Percentiles rank a stretch among this genome's conserved stretches.
These are phyloP conservation scores for Botryotinia calthae DNA, from an alignment of 2,329 filamentous ascomycete species.

Conservation along the genomic window DNA sequence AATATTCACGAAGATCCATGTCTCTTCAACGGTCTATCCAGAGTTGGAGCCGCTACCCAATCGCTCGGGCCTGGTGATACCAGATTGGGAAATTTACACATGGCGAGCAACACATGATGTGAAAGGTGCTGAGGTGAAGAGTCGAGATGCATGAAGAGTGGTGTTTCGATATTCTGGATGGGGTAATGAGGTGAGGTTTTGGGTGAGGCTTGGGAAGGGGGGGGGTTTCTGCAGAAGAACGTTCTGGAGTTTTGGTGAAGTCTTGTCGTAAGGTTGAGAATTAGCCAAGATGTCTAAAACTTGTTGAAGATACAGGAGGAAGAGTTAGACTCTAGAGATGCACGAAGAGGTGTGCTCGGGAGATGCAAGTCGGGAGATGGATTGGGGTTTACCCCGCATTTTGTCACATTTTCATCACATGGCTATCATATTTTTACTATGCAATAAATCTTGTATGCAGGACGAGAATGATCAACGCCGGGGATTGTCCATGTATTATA, in stretches of 20 bases:
- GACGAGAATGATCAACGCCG: neutral
- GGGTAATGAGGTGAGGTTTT: neutral
- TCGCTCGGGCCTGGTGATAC: conserved; percentile 8
- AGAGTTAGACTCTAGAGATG: neutral
- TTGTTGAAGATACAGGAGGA: neutral
- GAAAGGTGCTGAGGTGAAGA: neutral
- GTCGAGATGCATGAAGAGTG: neutral
- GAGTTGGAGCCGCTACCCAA: neutral
- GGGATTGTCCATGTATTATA: neutral
- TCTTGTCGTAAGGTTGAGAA: neutral
- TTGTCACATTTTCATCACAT: neutral
- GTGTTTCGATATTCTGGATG: conserved; percentile 1
- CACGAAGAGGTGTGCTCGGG: neutral
- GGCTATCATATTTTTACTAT: neutral
- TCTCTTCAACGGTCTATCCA: neutral
- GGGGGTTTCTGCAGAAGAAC: neutral
- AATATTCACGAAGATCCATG: neutral
- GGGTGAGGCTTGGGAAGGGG: neutral
- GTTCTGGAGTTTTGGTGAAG: neutral
- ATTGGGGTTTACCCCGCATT: conserved; percentile 9
- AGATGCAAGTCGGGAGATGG: neutral
- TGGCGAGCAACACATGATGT: conserved; percentile 1
- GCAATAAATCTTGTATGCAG: neutral
- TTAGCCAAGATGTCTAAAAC: neutral
- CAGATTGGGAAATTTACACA: neutral